Conservation (phyloP, 352 stramenopile species). For the Elongisporangium anandrum region DNA sequence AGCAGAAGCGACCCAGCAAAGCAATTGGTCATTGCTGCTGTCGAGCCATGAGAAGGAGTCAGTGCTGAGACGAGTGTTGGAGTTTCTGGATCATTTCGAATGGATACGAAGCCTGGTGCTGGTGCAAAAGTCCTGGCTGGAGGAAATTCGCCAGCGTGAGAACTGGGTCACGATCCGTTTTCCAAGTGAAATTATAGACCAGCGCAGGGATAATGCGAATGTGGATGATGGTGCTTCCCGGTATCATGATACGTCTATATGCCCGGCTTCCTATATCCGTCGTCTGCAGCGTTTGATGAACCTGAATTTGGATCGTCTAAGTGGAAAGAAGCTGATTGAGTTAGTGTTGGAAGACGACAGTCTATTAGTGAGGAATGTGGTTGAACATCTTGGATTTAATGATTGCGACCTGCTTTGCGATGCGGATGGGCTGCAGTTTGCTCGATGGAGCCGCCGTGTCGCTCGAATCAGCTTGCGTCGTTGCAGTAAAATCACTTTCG, state of each 20-base stretch:
- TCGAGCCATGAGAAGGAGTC: background rate
- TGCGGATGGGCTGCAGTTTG: slow-evolving; percentile 16
- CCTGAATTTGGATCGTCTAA: slow-evolving; percentile 2
- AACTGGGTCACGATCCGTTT: slow-evolving; percentile 11
- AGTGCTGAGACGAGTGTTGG: background rate
- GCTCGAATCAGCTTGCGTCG: slow-evolving; percentile 10
- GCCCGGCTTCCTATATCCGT: background rate
- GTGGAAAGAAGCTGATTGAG: background rate
- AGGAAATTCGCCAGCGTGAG: background rate
- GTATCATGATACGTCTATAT: too few relatives aligned
- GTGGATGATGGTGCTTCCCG: too few relatives aligned
- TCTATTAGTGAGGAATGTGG: slow-evolving; percentile 6
- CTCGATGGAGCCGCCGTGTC: slow-evolving; percentile 9
- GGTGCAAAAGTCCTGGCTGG: slow-evolving; percentile 9
- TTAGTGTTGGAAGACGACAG: background rate
- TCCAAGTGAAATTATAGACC: background rate
- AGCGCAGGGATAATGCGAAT: background rate
- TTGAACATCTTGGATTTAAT: slow-evolving; percentile 14
- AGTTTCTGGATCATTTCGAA: slow-evolving; percentile 15
- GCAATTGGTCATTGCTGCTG: background rate
- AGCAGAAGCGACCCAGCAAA: background rate
- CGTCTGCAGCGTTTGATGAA: slow-evolving; percentile 4
- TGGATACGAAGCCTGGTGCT: slow-evolving; percentile 10
- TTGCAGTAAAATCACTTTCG: slow-evolving; percentile 24
- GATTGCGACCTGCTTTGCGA: slow-evolving; percentile 14